Evolutionary conservation across 345 rosid species (phyloP).

Genomic region (Eucalyptus curtisii): DNA sequence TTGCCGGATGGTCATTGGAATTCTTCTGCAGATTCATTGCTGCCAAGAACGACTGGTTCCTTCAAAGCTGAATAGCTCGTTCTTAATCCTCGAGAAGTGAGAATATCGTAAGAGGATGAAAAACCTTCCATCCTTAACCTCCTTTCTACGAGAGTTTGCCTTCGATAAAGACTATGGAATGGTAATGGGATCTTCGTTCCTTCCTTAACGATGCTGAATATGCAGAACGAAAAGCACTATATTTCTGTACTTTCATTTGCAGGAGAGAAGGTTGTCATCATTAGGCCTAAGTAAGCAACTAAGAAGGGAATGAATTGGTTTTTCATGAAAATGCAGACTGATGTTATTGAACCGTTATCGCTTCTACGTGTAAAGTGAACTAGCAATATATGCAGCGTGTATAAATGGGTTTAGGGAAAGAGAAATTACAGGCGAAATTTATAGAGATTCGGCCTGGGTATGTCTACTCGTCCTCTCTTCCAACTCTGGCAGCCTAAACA

Average conservation of each 20-base stretch:
- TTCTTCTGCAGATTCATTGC: not conserved
- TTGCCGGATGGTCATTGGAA: not conserved
- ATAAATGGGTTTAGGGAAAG: not conserved
- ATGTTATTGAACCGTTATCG: not conserved
- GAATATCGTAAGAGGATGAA: not conserved
- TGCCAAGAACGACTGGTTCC: not conserved
- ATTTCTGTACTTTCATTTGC: not conserved
- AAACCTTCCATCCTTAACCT: not conserved
- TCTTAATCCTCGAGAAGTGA: not conserved
- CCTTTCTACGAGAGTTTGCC: not conserved
- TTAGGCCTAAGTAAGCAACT: not conserved
- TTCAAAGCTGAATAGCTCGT: not conserved
- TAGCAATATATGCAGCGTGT: rapidly evolving
- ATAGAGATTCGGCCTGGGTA: rapidly evolving
- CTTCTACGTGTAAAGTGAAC: not conserved
- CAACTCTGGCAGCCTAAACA: rapidly evolving
- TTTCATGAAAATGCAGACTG: not conserved
- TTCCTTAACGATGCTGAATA: not conserved
- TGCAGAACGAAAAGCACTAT: not conserved
- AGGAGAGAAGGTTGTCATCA: not conserved
- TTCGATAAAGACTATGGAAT: not conserved
- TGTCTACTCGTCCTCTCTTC: not conserved
- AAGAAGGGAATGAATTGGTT: not conserved
- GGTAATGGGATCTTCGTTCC: not conserved
- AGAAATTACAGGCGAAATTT: rapidly evolving